Evolutionary conservation across 805 yeast species (phyloP).

Genomic region (Debaryomyces maramus): DNA sequence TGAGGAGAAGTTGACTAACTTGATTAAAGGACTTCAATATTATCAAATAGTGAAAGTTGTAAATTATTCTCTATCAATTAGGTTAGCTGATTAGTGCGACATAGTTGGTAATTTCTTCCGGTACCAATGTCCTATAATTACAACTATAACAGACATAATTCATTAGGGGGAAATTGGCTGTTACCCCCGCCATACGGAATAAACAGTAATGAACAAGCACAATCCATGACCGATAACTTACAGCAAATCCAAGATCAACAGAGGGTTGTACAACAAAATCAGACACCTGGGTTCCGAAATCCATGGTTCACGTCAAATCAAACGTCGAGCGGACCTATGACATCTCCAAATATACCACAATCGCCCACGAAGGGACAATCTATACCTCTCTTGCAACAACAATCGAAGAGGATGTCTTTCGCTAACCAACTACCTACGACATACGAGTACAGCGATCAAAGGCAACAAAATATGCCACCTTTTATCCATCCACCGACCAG

Average conservation of each 20-base stretch:
- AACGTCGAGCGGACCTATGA: conserved; percentile 5
- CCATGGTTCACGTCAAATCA: conserved; percentile 41
- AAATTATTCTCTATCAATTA: no score
- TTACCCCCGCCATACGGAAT: conserved; percentile 30
- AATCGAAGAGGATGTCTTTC: conserved; percentile 32
- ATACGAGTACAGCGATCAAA: conserved; percentile 41
- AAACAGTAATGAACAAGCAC: conserved; percentile 7
- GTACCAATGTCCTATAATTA: conserved; percentile 31
- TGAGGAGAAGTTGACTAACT: no score
- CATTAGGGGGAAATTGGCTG: conserved; percentile 41
- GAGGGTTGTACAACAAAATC: conserved; percentile 11
- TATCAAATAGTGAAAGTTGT: no score
- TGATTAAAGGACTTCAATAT: no score
- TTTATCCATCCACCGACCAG: conserved; percentile 45
- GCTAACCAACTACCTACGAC: conserved; percentile 51
- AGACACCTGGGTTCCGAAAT: conserved; percentile 37
- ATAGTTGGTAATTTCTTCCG: neutral
- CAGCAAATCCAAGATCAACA: conserved; percentile 8
- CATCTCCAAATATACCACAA: conserved; percentile 15
- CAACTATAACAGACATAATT: conserved; percentile 36
- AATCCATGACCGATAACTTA: conserved; percentile 2
- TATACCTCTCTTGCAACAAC: conserved; percentile 31
- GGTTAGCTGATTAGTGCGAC: no score
- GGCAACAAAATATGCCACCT: conserved; percentile 22
- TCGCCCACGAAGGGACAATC: conserved; percentile 30